Percentiles rank a stretch among this genome's conserved stretches.
phyloP scores from a whole-genome alignment of 1,284 basidiomycete species.

The Mycosarcoma mackinlayi region DNA sequence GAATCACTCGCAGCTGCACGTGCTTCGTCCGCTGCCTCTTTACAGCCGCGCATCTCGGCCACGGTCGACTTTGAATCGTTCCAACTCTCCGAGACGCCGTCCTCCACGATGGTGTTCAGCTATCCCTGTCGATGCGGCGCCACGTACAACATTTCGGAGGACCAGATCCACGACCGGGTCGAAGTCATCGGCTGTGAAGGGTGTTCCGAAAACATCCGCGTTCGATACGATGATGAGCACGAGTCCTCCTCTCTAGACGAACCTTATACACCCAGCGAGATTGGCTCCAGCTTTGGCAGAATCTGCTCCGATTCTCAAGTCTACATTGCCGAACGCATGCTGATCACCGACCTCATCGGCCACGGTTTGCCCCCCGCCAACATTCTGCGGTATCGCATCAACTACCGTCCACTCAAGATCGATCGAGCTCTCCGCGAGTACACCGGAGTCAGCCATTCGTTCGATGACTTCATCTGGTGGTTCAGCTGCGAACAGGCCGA shows the following conservation, averaged over 20 bases:
- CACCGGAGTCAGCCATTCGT: slow-evolving; percentile 44
- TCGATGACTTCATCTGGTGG: slow-evolving; percentile 51
- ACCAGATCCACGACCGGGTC: slow-evolving; percentile 22
- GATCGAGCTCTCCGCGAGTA: slow-evolving; percentile 16
- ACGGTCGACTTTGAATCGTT: slow-evolving; percentile 40
- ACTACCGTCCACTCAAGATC: slow-evolving; percentile 25
- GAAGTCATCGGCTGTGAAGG: slow-evolving; percentile 41
- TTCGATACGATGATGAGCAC: slow-evolving; percentile 28
- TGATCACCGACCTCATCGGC: slow-evolving; percentile 27
- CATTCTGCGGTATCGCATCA: slow-evolving; percentile 40
- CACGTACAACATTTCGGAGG: slow-evolving; percentile 18
- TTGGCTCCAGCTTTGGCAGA: slow-evolving; percentile 25
- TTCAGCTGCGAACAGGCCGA: background rate
- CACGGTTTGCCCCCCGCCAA: slow-evolving; percentile 11
- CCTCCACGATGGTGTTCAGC: slow-evolving; percentile 14
- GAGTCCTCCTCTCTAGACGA: background rate
- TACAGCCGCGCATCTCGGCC: slow-evolving; percentile 26
- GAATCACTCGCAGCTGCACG: slow-evolving; percentile 9
- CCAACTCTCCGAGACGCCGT: slow-evolving; percentile 5
- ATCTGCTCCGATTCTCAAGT: slow-evolving; percentile 48
- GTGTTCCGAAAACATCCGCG: slow-evolving; percentile 41
- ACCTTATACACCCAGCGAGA: slow-evolving; percentile 1
- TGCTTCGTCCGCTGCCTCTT: slow-evolving; percentile 4
- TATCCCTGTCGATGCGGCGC: slow-evolving; percentile 40
- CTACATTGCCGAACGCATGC: slow-evolving; percentile 42